phyloP scores from a whole-genome alignment of 73 alveolate species.

The Paramecium bursaria region DNA sequence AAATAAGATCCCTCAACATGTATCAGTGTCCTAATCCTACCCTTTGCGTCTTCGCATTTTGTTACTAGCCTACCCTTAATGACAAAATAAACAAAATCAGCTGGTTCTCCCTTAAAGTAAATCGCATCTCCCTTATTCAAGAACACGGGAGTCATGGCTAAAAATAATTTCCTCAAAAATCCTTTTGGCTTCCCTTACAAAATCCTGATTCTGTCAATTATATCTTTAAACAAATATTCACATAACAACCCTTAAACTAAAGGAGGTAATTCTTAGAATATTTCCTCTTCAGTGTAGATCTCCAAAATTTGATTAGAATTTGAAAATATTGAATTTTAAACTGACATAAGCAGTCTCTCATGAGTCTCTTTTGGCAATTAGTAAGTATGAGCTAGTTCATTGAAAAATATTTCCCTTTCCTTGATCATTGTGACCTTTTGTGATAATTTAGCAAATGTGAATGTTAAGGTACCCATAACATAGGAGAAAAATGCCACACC shows the following conservation, averaged over 20 bases:
- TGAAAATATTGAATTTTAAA: conserved; percentile 45
- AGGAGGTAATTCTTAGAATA: conserved; percentile 43
- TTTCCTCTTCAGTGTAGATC: conserved; percentile 42
- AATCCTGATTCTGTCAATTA: conserved; percentile 33
- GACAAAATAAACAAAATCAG: conserved; percentile 53
- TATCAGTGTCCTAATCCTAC: conserved; percentile 1
- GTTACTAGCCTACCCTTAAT: conserved; percentile 28
- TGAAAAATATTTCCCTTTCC: conserved; percentile 46
- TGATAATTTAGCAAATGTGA: conserved; percentile 34
- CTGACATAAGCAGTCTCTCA: conserved; percentile 33
- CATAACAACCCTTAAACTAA: conserved; percentile 36
- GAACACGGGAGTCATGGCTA: conserved; percentile 8
- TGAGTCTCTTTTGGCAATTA: conserved; percentile 46
- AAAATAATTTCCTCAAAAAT: conserved; percentile 30
- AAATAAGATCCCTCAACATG: conserved; percentile 57
- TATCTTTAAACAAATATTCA: conserved; percentile 42
- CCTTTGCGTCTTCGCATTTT: conserved; percentile 32
- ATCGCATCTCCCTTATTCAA: conserved; percentile 51
- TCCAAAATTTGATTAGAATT: conserved; percentile 35
- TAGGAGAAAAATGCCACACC: conserved; percentile 48
- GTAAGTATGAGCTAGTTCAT: conserved; percentile 51
- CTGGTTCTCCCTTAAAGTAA: conserved; percentile 48
- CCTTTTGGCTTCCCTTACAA: conserved; percentile 28
- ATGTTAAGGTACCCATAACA: conserved; percentile 56
- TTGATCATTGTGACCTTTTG: conserved; percentile 43